phyloP scores from a whole-genome alignment of 2,329 filamentous ascomycete genomes.

The Colletotrichum sp. region DNA sequence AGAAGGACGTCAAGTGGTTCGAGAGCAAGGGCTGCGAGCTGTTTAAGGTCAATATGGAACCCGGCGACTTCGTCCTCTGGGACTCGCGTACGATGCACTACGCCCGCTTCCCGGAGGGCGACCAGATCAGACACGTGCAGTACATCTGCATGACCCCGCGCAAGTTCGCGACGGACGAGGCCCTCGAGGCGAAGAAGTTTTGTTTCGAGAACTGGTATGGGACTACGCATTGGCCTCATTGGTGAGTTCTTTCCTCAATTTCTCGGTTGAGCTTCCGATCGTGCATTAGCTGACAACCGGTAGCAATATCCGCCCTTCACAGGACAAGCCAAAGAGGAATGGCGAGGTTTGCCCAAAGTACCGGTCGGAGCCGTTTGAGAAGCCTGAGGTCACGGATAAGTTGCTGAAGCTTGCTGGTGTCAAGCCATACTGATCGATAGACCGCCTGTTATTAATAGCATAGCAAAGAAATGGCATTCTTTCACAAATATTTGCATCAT shows the following conservation, averaged over 20 bases:
- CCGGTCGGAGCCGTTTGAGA: conserved; percentile 30
- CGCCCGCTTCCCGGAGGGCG: conserved; percentile 34
- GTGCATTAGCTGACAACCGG: neutral
- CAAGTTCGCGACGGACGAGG: conserved; percentile 35
- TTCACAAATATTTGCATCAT: neutral
- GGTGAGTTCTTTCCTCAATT: fast-evolving
- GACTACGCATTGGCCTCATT: conserved; percentile 37
- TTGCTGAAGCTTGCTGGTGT: conserved; percentile 32
- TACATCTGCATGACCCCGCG: conserved; percentile 42
- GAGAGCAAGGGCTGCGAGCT: conserved; percentile 22
- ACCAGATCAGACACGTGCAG: conserved; percentile 38
- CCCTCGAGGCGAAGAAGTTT: conserved; percentile 20
- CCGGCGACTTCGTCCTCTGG: conserved; percentile 38
- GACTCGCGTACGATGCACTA: conserved; percentile 30
- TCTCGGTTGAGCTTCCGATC: neutral
- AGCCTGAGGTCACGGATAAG: conserved; percentile 28
- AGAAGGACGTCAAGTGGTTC: conserved; percentile 35
- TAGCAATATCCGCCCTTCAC: conserved; percentile 39
- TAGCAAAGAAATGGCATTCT: neutral
- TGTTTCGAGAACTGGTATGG: conserved; percentile 29
- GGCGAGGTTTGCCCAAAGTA: conserved; percentile 40
- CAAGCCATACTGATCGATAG: neutral
- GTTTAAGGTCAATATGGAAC: conserved; percentile 24
- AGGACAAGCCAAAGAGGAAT: conserved; percentile 37
- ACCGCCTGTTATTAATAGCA: neutral